Evolutionary conservation across 148 eudicot species (phyloP).

Genomic region (Tetragonia tetragonoides): DNA sequence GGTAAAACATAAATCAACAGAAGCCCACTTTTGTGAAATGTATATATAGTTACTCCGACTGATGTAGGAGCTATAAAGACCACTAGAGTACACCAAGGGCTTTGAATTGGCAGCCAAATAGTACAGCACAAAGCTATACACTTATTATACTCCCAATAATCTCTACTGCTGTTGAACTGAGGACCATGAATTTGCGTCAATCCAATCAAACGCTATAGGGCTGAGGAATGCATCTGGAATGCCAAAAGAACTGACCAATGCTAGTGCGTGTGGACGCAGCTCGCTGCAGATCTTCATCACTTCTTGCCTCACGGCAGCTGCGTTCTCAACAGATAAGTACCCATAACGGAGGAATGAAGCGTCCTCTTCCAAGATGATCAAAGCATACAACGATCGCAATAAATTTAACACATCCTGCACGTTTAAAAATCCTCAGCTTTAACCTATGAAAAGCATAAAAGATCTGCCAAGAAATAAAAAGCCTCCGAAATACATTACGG

Average conservation of each 20-base stretch:
- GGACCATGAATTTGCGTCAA: constrained; percentile 67
- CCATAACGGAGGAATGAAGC: constrained; percentile 88
- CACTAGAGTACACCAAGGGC: neutral
- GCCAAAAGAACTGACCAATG: constrained; percentile 67
- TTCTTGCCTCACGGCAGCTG: constrained; percentile 72
- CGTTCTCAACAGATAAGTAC: constrained; percentile 56
- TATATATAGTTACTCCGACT: neutral
- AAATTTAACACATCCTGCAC: constrained; percentile 69
- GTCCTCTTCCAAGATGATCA: constrained; percentile 80
- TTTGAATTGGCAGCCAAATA: neutral
- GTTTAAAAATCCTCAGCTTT: neutral
- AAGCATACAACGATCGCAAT: constrained; percentile 63
- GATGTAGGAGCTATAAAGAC: neutral
- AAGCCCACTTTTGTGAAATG: neutral
- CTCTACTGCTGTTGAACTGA: constrained; percentile 29
- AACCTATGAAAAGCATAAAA: neutral
- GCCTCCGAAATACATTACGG: neutral
- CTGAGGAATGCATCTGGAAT: constrained; percentile 68
- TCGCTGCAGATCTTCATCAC: constrained; percentile 75
- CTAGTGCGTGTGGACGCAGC: constrained; percentile 79
- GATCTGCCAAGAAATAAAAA: neutral
- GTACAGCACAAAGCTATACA: neutral
- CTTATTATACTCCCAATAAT: neutral
- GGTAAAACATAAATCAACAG: neutral
- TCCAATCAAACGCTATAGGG: constrained; percentile 77